Base-by-base conservation (phyloP, 441 rosid genomes). In the Croton laevigatus region DNA sequence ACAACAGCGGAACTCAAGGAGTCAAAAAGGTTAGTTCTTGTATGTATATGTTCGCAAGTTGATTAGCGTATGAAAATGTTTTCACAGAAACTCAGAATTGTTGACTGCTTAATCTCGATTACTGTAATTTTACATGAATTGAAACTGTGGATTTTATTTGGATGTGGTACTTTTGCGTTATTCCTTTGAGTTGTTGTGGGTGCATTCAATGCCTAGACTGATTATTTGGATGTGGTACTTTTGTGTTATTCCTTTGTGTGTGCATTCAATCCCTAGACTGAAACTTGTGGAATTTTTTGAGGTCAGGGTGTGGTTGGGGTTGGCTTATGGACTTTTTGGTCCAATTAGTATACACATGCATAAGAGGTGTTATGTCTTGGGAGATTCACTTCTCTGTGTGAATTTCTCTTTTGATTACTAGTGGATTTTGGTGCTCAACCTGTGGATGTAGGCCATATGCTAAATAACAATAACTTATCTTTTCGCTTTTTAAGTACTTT, bases 1-100 rank as follows among this genome's bases (percentile, higher is more conserved):
- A 85, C 76, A 91, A 87, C 74, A 78, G 87, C 72, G 89, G 89
- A 72, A 86, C 87, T 82, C 89, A 87, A 69, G 83, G 78, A 86
- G 88, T 85, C 36, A 86, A 89, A 74, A 86, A 91, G 91, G 93
- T 91, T 14, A 8, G 58, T 61, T 67, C 40, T 49, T 27, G 22
- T 12, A 60, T 51, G n/a, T 58, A 42, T 49, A 13, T 48, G 1
- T 23, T 52, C n/a, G 27, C 13, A 54, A 27, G 27, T 60, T 60
- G 42, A 67, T 60, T 45, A 60, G 14, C 37, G 52, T 38, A 17
- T 11, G 0, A 23, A 20, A 53, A 0, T 5, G 7, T 40, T 6
- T 40, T 40, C 44, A 40, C 44, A 7, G 10, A 57, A n/a, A 27
- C 44, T 27, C 9, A 16, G 55, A 55, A 10, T 16, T 23, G 37